phyloP scores from a whole-genome alignment of 73 alveolate species.

The Paramecium sonneborni region DNA sequence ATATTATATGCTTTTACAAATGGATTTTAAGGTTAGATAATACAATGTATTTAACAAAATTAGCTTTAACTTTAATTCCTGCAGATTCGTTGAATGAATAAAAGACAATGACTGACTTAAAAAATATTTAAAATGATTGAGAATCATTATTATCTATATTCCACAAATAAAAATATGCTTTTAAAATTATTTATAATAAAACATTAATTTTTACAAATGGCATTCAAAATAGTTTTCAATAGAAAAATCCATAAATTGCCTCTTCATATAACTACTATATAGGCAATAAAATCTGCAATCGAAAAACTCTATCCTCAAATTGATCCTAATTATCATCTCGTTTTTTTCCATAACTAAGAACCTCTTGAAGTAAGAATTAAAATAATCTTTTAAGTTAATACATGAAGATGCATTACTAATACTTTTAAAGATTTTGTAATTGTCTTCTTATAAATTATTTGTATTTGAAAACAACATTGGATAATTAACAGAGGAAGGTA shows the following conservation, averaged over 20 bases:
- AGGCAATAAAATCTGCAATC: neutral
- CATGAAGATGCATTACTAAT: constrained; percentile 29
- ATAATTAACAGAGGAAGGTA: neutral
- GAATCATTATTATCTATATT: neutral
- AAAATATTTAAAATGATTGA: constrained; percentile 4
- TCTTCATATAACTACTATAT: neutral
- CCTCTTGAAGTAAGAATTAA: constrained; percentile 20
- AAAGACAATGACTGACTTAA: constrained; percentile 24
- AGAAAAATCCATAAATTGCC: constrained; percentile 42
- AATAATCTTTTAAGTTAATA: neutral
- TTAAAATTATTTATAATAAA: neutral
- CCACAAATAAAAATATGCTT: neutral
- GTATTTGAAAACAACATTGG: neutral
- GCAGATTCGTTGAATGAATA: constrained; percentile 1
- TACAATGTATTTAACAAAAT: neutral
- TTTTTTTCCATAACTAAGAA: neutral
- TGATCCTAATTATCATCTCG: neutral
- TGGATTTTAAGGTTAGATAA: neutral
- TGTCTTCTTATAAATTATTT: neutral
- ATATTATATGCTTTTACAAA: neutral
- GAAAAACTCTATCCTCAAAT: constrained; percentile 12
- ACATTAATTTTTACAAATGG: constrained; percentile 20
- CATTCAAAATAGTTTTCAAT: constrained; percentile 11
- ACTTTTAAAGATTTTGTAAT: neutral
- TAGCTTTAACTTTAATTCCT: constrained; percentile 42